phyloP scores from a whole-genome alignment of 1,284 basidiomycete genomes.

The Dichomitus squalens region DNA sequence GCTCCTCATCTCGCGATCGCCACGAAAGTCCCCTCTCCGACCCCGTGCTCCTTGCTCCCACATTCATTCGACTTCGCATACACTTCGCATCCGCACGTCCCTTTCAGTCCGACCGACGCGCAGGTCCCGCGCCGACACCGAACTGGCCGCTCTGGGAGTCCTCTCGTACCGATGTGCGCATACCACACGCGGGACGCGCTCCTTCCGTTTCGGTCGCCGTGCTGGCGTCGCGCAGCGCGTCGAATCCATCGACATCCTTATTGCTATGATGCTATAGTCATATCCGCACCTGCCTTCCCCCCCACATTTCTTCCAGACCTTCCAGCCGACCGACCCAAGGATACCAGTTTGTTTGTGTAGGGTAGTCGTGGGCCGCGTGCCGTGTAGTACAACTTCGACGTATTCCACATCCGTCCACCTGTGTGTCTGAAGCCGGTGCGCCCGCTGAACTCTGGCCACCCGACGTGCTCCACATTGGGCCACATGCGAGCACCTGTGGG shows the following conservation, averaged over 20 bases:
- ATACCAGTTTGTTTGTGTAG: slow-evolving; percentile 6
- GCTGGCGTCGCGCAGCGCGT: slow-evolving; percentile 1
- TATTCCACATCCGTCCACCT: background rate
- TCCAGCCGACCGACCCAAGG: slow-evolving; percentile 1
- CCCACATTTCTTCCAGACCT: background rate
- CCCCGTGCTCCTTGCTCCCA: no score
- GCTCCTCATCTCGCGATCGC: no score
- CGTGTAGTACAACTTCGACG: slow-evolving; percentile 13
- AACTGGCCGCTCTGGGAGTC: background rate
- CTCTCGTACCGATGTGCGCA: background rate
- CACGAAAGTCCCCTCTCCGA: no score
- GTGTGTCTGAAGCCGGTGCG: background rate
- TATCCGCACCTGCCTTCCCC: background rate
- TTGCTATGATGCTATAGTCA: background rate
- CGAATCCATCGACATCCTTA: slow-evolving; percentile 3
- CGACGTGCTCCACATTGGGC: background rate
- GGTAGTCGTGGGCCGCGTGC: slow-evolving; percentile 1
- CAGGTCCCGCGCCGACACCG: background rate
- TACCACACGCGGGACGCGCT: no score
- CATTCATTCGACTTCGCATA: no score
- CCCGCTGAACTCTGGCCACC: background rate
- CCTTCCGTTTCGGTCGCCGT: background rate
- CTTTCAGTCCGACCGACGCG: no score
- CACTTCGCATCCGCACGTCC: no score
- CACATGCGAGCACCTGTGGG: background rate